These are phyloP conservation scores for Chenopodium berlandieri DNA, from an alignment of 148 eudicot species.

Conservation along the genomic window DNA sequence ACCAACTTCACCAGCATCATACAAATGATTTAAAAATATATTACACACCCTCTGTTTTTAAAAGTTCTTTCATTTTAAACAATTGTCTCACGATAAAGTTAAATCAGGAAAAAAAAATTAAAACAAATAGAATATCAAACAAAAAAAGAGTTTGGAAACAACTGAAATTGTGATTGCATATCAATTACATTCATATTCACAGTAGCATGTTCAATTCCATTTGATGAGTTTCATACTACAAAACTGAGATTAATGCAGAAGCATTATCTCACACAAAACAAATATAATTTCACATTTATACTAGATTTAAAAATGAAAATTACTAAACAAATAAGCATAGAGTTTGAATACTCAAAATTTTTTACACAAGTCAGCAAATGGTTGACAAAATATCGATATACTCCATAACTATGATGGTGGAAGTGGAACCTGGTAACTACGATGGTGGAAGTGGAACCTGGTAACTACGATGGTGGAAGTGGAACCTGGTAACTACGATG, in stretches of 20 bases:
- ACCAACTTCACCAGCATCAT: too few relatives aligned
- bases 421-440: conserved; percentile 6
- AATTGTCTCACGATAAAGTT: too few relatives aligned
- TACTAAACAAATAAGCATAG: too few relatives aligned
- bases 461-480: conserved; percentile 49
- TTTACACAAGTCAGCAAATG: neutral
- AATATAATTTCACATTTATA: neutral
- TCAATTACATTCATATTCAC: neutral
- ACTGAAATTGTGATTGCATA: too few relatives aligned
- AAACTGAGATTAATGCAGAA: neutral
- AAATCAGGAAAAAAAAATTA: too few relatives aligned
- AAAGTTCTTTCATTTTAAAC: too few relatives aligned
- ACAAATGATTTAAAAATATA: too few relatives aligned
- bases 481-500: conserved; percentile 14
- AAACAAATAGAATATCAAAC: too few relatives aligned
- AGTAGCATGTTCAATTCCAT: neutral
- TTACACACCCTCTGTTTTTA: too few relatives aligned
- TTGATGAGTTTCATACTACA: neutral
- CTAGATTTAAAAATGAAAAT: neutral
- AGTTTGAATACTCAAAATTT: neutral
- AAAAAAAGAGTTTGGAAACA: too few relatives aligned
- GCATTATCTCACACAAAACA: neutral
- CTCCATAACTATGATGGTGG: conserved; percentile 41
- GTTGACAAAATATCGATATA: neutral
- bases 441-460: conserved; percentile 42